Evolutionary conservation across 208 protist genomes (phyloP).

Genomic region (Crithidia bombi): DNA sequence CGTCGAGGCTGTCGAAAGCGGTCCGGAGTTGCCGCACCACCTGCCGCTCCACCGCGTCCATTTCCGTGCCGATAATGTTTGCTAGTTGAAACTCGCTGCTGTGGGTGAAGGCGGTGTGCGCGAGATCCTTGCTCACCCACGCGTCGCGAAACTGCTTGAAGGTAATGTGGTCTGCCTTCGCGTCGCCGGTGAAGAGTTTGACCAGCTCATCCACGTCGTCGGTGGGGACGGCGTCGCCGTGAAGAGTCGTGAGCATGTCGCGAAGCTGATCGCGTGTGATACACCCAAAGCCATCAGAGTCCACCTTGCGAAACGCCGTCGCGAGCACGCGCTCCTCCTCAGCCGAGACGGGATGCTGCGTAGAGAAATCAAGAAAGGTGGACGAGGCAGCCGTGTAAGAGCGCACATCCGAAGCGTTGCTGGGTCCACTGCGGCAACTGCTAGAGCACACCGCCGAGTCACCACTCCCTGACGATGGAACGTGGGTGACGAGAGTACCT

Average conservation of each 20-base stretch:
- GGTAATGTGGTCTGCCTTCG: constrained; percentile 55
- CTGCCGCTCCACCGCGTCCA: constrained; percentile 75
- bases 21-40: constrained; percentile 79
- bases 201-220: constrained; percentile 79
- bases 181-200: constrained; percentile 73
- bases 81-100: constrained; percentile 78
- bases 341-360: constrained; percentile 48
- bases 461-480: neutral
- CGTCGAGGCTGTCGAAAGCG: constrained; percentile 89
- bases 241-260: constrained; percentile 84
- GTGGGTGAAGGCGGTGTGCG: constrained; percentile 57
- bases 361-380: constrained; percentile 75
- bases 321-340: constrained; percentile 77
- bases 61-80: constrained; percentile 82
- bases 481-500: neutral
- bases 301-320: constrained; percentile 79
- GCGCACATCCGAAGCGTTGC: neutral
- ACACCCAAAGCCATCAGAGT: constrained; percentile 78
- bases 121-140: constrained; percentile 84
- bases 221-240: constrained; percentile 54
- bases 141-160: constrained; percentile 86
- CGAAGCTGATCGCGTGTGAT: constrained; percentile 86
- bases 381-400: constrained; percentile 15
- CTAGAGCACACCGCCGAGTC: neutral
- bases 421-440: constrained; percentile 3